A percentile compares a stretch with the other conserved stretches of the same genome.
Evolutionary conservation across 495 filamentous ascomycete species (phyloP).

Genomic region (Cladorrhinum samala): DNA sequence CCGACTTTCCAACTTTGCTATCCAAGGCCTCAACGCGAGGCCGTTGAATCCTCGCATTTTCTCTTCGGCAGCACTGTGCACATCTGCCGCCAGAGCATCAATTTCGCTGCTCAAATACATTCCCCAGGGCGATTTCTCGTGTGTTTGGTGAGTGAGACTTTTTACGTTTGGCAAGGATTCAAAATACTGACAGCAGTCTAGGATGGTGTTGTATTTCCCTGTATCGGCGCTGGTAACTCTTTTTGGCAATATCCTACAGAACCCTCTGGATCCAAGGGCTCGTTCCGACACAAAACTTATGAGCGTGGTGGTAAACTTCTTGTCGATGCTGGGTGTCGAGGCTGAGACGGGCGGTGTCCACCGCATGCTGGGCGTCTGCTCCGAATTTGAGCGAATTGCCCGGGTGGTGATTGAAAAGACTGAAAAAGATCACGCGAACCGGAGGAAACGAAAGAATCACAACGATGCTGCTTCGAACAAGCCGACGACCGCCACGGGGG

Average conservation of each 20-base stretch:
- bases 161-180: background rate
- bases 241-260: conserved; percentile 95
- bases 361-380: conserved; percentile 87
- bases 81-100: conserved; percentile 83
- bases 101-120: conserved; percentile 95
- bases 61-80: conserved; percentile 86
- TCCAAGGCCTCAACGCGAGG: conserved; percentile 82
- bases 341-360: conserved; percentile 80
- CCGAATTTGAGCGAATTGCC: conserved; percentile 92
- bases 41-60: conserved; percentile 92
- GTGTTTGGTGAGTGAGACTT: conserved; percentile 72
- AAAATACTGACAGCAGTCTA: conserved; percentile 31
- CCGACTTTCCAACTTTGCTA: conserved; percentile 87
- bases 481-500: conserved; percentile 18
- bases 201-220: conserved; percentile 95
- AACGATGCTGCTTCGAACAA: conserved; percentile 30
- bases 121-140: conserved; percentile 87
- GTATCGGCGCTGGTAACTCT: conserved; percentile 92
- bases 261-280: conserved; percentile 82
- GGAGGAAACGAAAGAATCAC: conserved; percentile 73
- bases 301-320: conserved; percentile 85
- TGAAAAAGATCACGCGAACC: conserved; percentile 69
- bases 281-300: conserved; percentile 85
- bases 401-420: conserved; percentile 86
- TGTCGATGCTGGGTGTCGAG: conserved; percentile 63